Conservation (phyloP, 495 filamentous ascomycete species). For the Trichoderma orchidacearum region DNA sequence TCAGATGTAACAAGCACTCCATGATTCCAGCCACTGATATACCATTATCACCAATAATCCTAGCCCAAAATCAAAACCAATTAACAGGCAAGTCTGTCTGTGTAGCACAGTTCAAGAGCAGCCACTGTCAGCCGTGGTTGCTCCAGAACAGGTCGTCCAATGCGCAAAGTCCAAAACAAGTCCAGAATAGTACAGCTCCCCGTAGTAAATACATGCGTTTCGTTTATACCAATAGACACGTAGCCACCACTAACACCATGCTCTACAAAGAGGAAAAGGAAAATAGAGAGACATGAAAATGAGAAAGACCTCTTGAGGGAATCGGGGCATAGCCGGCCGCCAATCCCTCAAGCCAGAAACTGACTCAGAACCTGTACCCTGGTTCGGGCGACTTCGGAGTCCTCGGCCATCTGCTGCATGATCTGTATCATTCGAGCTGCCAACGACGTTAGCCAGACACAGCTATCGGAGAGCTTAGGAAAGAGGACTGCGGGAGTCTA, state of each 20-base stretch:
- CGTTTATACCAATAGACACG: neutral
- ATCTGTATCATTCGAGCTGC: constrained; percentile 44
- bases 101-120: too few species aligned
- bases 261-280: neutral
- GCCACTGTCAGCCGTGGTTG: too few species aligned
- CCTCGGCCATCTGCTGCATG: constrained; percentile 36
- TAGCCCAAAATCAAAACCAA: too few species aligned
- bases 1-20: too few species aligned
- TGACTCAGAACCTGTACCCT: constrained; percentile 41
- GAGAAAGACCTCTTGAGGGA: neutral
- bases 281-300: neutral
- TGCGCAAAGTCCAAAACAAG: too few species aligned
- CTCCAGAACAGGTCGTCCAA: too few species aligned
- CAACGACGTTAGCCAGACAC: neutral
- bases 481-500: neutral
- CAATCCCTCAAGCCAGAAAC: constrained; percentile 19
- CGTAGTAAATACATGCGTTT: too few species aligned
- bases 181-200: too few species aligned
- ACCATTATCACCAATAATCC: too few species aligned
- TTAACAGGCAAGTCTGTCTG: too few species aligned
- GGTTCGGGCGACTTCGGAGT: constrained; percentile 38
- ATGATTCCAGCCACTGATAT: too few species aligned
- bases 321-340: constrained; percentile 3
- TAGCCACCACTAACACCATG: neutral
- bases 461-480: constrained; percentile 3